Evolutionary conservation across 2,329 filamentous ascomycete genomes (phyloP).

Genomic region (Epichloe sylvatica): DNA sequence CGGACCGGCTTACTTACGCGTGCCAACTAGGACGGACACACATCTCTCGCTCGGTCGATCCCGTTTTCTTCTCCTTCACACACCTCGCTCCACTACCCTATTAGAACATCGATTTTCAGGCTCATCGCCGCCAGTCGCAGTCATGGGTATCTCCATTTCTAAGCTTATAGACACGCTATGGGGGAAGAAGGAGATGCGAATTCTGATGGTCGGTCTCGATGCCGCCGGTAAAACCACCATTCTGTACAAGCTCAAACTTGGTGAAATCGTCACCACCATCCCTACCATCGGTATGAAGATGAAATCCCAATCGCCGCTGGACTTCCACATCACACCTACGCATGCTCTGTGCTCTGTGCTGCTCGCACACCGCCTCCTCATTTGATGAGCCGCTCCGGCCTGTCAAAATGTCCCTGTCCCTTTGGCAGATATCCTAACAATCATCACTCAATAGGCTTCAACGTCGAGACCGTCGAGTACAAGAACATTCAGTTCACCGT

Average conservation of each 20-base stretch:
- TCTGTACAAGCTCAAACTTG: constrained; percentile 99
- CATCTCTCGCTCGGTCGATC: constrained; percentile 7
- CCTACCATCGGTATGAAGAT: constrained; percentile 74
- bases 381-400: background rate
- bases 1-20: constrained; percentile 15
- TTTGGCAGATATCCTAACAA: constrained; percentile 2
- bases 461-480: constrained; percentile 99
- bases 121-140: constrained; percentile 38
- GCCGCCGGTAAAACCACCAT: constrained; percentile 99
- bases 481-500: constrained; percentile 99
- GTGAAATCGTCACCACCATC: constrained; percentile 97
- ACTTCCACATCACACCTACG: background rate
- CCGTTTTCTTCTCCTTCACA: constrained; percentile 8
- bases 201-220: constrained; percentile 98
- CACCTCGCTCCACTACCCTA: constrained; percentile 6
- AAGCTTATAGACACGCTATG: constrained; percentile 93
- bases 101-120: constrained; percentile 10
- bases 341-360: background rate
- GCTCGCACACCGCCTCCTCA: background rate
- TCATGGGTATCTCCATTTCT: constrained; percentile 96
- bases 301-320: constrained; percentile 5
- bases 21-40: constrained; percentile 18
- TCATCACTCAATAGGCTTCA: constrained; percentile 56
- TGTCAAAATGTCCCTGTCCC: background rate
- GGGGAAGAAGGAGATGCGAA: constrained; percentile 99